A percentile compares a stretch with the other conserved stretches of the same genome.
Conservation (phyloP, 345 rosid species). For the Hibiscus trionum region DNA sequence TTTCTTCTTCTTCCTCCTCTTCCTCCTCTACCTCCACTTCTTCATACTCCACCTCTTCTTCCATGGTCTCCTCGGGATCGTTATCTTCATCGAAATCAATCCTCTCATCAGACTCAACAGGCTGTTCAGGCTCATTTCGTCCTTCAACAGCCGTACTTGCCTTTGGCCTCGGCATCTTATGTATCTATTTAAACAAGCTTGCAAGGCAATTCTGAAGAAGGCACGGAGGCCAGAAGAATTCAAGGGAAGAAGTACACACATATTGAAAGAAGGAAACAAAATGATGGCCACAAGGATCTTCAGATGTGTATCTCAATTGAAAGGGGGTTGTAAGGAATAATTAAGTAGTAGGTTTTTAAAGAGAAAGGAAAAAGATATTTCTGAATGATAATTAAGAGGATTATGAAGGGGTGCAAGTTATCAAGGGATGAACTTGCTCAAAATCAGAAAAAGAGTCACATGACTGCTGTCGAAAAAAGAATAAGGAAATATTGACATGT, state of each 20-base stretch:
- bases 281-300: constrained; percentile 47
- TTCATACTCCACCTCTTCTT: neutral
- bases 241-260: constrained; percentile 14
- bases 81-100: neutral
- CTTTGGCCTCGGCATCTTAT: neutral
- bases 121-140: neutral
- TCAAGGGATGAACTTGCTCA: constrained; percentile 36
- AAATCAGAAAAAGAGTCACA: constrained; percentile 25
- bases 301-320: constrained; percentile 38
- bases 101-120: neutral
- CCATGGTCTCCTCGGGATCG: neutral
- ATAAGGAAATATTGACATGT: constrained; percentile 22
- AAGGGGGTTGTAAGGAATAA: constrained; percentile 33
- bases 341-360: constrained; percentile 28
- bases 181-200: neutral
- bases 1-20: constrained; percentile 28
- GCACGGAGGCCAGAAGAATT: neutral
- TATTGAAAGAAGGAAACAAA: constrained; percentile 50
- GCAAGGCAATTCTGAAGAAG: neutral
- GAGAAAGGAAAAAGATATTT: constrained; percentile 33
- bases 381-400: constrained; percentile 34
- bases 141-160: too few relatives aligned
- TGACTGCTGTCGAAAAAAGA: constrained; percentile 20
- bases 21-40: neutral
- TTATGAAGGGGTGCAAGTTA: constrained; percentile 30